These are phyloP conservation scores for Abortiporus biennis DNA, from an alignment of 1,284 basidiomycete species.

Conservation along the genomic window DNA sequence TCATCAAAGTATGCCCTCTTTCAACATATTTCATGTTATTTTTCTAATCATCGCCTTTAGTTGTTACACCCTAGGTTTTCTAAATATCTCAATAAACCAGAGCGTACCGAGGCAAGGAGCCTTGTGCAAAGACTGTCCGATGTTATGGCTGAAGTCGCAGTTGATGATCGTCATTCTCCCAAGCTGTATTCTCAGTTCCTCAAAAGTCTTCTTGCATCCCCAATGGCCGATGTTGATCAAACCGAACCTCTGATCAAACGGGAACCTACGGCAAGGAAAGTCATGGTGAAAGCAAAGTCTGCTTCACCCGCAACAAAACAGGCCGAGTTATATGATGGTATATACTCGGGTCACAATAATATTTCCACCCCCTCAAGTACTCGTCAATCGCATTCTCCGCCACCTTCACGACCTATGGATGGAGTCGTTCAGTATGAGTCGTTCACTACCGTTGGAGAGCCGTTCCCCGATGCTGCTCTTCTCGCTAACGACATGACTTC, in stretches of 20 bases:
- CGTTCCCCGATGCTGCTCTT: not conserved
- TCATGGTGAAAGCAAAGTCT: conserved; percentile 9
- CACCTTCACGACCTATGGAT: conserved; percentile 1
- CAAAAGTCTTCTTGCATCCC: conserved; percentile 54
- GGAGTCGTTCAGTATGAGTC: conserved; percentile 7
- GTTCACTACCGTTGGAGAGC: conserved; percentile 16
- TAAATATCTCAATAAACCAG: conserved; percentile 45
- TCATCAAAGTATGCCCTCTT: conserved; percentile 55
- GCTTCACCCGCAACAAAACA: conserved; percentile 10
- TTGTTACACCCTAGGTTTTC: conserved; percentile 70
- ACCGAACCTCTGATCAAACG: conserved; percentile 12
- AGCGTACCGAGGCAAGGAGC: conserved; percentile 52
- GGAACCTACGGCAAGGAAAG: conserved; percentile 2
- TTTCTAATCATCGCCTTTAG: conserved; percentile 25
- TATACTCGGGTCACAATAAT: not conserved
- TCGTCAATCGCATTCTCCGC: conserved; percentile 3
- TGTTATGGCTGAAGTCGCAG: conserved; percentile 58
- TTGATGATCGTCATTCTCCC: conserved; percentile 73
- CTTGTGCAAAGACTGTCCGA: conserved; percentile 62
- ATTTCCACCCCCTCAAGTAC: conserved; percentile 3
- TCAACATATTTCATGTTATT: not conserved
- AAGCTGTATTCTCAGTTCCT: conserved; percentile 73
- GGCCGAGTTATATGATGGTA: conserved; percentile 7
- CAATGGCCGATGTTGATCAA: conserved; percentile 38
- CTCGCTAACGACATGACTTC: conserved; percentile 35